Evolutionary conservation across 2,329 filamentous ascomycete species (phyloP).

Genomic region (Cladorrhinum sp.): DNA sequence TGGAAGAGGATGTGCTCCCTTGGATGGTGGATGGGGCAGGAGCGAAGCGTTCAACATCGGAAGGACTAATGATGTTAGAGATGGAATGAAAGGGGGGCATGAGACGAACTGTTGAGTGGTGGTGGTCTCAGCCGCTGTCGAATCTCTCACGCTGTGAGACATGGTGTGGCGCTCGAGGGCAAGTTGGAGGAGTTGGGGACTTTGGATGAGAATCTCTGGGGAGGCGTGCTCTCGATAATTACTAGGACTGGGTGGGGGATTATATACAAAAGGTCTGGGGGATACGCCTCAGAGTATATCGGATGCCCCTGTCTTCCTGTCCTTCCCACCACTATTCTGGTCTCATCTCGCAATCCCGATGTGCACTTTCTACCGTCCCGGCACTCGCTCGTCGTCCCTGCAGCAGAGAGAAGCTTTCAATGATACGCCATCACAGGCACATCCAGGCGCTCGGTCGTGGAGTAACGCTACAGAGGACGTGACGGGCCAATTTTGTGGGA

Average conservation of each 20-base stretch:
- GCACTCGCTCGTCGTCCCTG: not conserved
- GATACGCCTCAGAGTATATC: too few species aligned
- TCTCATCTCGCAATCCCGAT: not conserved
- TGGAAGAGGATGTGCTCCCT: not conserved
- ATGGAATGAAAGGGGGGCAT: too few species aligned
- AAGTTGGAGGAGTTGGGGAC: not conserved
- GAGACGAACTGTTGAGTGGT: not conserved
- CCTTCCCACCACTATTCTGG: not conserved
- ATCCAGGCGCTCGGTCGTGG: not conserved
- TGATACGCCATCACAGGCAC: not conserved
- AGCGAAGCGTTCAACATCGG: not conserved
- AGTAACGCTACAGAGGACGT: not conserved
- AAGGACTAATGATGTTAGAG: too few species aligned
- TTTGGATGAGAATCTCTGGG: not conserved
- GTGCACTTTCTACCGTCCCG: not conserved
- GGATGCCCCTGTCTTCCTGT: not conserved
- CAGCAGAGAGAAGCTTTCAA: too few species aligned
- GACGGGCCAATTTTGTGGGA: not conserved
- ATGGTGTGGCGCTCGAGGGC: not conserved
- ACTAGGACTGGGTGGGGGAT: not conserved
- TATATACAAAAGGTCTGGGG: not conserved
- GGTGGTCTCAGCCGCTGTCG: not conserved
- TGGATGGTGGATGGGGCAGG: conserved; percentile 2
- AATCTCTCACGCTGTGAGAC: not conserved
- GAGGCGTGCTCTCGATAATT: not conserved